Conservation (phyloP, 352 stramenopile genomes). For the Achlya hypogyna region DNA sequence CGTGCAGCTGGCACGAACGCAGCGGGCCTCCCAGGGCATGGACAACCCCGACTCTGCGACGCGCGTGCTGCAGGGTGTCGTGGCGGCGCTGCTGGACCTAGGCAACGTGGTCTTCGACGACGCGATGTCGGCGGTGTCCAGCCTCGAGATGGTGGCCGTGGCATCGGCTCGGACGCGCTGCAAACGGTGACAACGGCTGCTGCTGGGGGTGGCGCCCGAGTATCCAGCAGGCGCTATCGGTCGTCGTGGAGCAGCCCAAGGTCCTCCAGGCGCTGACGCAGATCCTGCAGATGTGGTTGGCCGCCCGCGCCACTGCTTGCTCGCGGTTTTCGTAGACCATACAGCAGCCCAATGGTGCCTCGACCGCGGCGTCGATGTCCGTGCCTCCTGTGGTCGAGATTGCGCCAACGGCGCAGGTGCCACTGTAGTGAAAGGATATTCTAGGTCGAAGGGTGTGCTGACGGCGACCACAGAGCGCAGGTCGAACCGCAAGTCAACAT, state of each 20-base stretch:
- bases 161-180: conserved; percentile 1
- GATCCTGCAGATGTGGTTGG: too few relatives aligned
- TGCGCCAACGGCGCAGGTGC: too few relatives aligned
- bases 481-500: too few relatives aligned
- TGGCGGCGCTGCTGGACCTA: conserved; percentile 89
- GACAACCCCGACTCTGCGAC: conserved; percentile 42
- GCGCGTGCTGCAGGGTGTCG: conserved; percentile 51
- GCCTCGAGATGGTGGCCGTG: conserved; percentile 8
- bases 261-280: conserved; percentile 87
- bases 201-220: conserved; percentile 79
- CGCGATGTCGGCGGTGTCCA: conserved; percentile 18
- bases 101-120: conserved; percentile 89
- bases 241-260: conserved; percentile 69
- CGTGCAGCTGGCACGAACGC: conserved; percentile 51
- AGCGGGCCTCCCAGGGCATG: conserved; percentile 67
- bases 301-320: too few relatives aligned
- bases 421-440: too few relatives aligned
- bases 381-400: too few relatives aligned
- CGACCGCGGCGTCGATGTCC: too few relatives aligned
- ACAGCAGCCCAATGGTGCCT: too few relatives aligned
- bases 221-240: conserved; percentile 82
- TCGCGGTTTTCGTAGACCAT: too few relatives aligned
- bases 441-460: too few relatives aligned
- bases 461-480: too few relatives aligned
- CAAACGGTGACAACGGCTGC: conserved; percentile 33